Evolutionary conservation across 345 rosid genomes (phyloP).

Genomic region (Nephelium lappaceum): DNA sequence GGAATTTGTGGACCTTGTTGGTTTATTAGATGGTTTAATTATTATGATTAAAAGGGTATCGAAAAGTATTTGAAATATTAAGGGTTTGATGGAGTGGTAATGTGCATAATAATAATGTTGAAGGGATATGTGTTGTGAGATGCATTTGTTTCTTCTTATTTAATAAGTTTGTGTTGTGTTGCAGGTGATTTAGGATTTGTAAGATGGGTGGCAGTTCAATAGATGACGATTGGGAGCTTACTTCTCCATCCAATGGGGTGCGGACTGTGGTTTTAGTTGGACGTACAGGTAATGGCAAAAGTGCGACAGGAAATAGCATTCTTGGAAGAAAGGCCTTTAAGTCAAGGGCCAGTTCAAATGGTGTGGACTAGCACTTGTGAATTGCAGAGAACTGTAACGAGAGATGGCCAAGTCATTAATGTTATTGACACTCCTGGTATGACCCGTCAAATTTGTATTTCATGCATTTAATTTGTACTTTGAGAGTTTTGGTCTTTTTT

Average conservation of each 20-base stretch:
- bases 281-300: conserved; percentile 90
- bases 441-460: background rate
- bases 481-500: too few species aligned
- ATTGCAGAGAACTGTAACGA: conserved; percentile 50
- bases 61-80: too few species aligned
- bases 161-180: background rate
- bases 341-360: conserved; percentile 69
- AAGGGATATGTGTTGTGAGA: too few species aligned
- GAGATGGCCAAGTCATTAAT: conserved; percentile 71
- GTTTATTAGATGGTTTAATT: background rate
- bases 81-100: background rate
- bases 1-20: background rate
- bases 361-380: conserved; percentile 79
- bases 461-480: background rate
- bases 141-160: background rate
- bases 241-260: conserved; percentile 45
- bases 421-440: conserved; percentile 96
- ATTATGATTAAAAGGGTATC: background rate
- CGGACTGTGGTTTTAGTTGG: conserved; percentile 85
- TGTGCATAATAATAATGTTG: too few species aligned
- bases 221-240: conserved; percentile 87
- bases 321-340: conserved; percentile 70
- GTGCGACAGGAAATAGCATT: conserved; percentile 91
- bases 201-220: conserved; percentile 80
- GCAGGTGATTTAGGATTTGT: conserved; percentile 11